phyloP scores from a whole-genome alignment of 2,329 filamentous ascomycete species.

The Fusarium graminum region DNA sequence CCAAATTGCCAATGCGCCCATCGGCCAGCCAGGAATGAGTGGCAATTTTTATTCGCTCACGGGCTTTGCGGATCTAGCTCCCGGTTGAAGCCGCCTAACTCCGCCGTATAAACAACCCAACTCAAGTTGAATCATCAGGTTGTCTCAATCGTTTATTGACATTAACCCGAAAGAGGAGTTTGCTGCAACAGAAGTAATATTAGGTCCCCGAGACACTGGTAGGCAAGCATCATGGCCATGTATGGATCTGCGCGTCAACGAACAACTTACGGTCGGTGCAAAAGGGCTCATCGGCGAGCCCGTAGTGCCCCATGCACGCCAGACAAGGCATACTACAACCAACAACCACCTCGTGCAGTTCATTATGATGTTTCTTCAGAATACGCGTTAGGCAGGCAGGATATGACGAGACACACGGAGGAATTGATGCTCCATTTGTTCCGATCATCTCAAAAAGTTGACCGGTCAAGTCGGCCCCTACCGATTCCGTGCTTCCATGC shows the following conservation, averaged over 20 bases:
- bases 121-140: constrained; percentile 2
- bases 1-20: constrained; percentile 1
- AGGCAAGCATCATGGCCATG: constrained; percentile 13
- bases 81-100: constrained; percentile 9
- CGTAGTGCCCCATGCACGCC: constrained; percentile 24
- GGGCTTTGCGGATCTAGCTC: constrained; percentile 22
- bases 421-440: not conserved
- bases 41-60: not conserved
- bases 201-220: constrained; percentile 16
- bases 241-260: constrained; percentile 23
- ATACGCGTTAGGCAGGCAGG: not conserved
- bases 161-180: constrained; percentile 8
- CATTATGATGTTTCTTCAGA: not conserved
- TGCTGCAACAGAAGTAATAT: not conserved
- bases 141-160: constrained; percentile 3
- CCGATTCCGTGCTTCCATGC: not conserved
- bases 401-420: not conserved
- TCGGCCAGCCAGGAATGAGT: not conserved
- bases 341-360: not conserved
- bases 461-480: not conserved
- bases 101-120: constrained; percentile 3
- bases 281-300: constrained; percentile 26
- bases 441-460: not conserved
- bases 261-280: not conserved
- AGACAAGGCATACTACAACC: constrained; percentile 13